These are phyloP conservation scores for Lippia alba DNA, from an alignment of 305 asterid genomes.

Conservation along the genomic window DNA sequence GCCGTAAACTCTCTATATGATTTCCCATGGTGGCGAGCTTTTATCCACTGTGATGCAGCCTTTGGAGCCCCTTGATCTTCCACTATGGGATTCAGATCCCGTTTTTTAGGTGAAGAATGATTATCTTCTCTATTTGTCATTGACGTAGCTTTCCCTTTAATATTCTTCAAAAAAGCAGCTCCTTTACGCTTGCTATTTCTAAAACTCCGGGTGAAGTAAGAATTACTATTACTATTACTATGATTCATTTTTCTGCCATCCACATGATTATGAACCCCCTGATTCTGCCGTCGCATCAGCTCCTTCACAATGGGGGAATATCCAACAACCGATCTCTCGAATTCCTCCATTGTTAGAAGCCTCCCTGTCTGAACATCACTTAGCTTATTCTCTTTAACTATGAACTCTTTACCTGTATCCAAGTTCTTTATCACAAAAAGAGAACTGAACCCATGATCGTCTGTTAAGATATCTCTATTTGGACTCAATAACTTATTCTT, in stretches of 20 bases:
- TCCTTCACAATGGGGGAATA: constrained; percentile 83
- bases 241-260: constrained; percentile 46
- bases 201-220: constrained; percentile 69
- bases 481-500: constrained; percentile 36
- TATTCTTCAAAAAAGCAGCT: constrained; percentile 73
- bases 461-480: constrained; percentile 31
- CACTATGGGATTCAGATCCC: background rate
- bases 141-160: constrained; percentile 50
- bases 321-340: constrained; percentile 76
- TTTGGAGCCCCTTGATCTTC: constrained; percentile 37
- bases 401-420: constrained; percentile 90
- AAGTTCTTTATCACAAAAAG: constrained; percentile 87
- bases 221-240: constrained; percentile 33
- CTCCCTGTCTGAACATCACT: constrained; percentile 92
- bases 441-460: constrained; percentile 51
- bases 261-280: constrained; percentile 34
- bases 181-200: constrained; percentile 82
- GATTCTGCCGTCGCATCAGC: constrained; percentile 64
- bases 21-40: constrained; percentile 81
- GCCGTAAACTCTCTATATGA: constrained; percentile 79
- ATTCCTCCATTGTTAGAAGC: constrained; percentile 91
- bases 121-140: constrained; percentile 55
- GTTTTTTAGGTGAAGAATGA: constrained; percentile 23
- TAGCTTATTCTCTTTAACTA: constrained; percentile 88
- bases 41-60: constrained; percentile 70